phyloP scores from a whole-genome alignment of 257 asterid species.

The Przewalskia tangutica region DNA sequence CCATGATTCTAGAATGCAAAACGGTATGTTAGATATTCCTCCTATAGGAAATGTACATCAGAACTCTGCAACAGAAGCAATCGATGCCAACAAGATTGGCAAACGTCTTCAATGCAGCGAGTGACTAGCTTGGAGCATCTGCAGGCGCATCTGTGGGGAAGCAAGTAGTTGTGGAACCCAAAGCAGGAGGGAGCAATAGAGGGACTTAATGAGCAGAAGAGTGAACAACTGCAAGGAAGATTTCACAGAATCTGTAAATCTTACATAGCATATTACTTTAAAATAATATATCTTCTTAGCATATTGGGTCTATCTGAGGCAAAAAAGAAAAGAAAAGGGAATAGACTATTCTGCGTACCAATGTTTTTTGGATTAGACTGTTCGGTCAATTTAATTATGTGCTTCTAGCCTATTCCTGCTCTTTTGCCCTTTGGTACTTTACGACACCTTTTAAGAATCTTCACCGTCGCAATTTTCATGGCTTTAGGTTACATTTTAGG shows the following conservation, averaged over 20 bases:
- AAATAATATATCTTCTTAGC: neutral
- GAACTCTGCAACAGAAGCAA: conserved; percentile 21
- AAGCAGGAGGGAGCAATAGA: conserved; percentile 18
- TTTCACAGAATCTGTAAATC: neutral
- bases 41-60: conserved; percentile 24
- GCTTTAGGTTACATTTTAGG: neutral
- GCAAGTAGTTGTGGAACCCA: conserved; percentile 24
- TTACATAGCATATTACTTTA: neutral
- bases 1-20: conserved; percentile 30
- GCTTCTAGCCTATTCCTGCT: neutral
- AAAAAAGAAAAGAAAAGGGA: neutral
- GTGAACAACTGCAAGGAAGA: neutral
- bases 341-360: neutral
- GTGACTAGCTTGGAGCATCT: conserved; percentile 89
- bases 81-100: conserved; percentile 21
- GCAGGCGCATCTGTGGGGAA: conserved; percentile 59
- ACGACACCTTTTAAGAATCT: neutral
- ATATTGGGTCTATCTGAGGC: neutral
- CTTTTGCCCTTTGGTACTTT: neutral
- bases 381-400: neutral
- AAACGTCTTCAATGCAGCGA: conserved; percentile 60
- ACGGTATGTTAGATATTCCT: conserved; percentile 26
- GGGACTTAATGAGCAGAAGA: neutral
- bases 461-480: neutral
- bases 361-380: neutral